Base-by-base conservation (phyloP, 345 rosid species). In the Eucalyptus polyanthemos region DNA sequence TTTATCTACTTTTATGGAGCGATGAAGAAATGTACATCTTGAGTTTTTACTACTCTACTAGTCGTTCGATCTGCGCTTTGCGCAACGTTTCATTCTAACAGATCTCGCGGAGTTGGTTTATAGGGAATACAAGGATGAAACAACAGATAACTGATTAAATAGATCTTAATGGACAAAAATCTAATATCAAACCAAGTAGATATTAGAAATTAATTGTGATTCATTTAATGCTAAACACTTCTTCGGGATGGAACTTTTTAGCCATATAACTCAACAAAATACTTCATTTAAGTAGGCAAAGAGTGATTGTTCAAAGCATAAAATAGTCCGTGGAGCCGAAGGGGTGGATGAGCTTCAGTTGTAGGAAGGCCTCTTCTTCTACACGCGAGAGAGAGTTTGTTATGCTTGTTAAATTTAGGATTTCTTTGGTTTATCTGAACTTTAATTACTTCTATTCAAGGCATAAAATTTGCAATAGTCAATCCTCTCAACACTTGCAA, bases 11-110 rank as follows among this genome's bases (percentile, higher is more conserved):
- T 37, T 21, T 76, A 0, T 37, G 83, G 83, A 6, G 45, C 27
- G 3, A 21, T 1, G 15, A 37, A 0, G 45, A 76, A 37, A 37
- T 0, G 11, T 37, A 21, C 24, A 9, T 37, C 45, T 19, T 40
- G 42, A 72, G 25, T 72, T 53, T 53, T 76, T 21, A 21, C 27
- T 3, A 5, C 83, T 37, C 83, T 19, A 11, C 27, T 1, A 19
- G 83, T 19, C 9, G 45, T 22, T 37, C 8, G 14, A 10, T 8
- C 37, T 31, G 19, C 11, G 21, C 6, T 65, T 62, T 62, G 69
- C 34, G 69, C 31, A 4, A 62, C 31, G 3, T 34, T 69, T 69
- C 21, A 34, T 69, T 31, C 42, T 9, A 31, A 31, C 22, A 16
- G 80, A 31, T 31, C 42, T 31, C 2, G 81, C 27, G 24, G 24